Base-by-base conservation (phyloP, 164 flowering plant genomes). In the Tetrastigma voinierianum region DNA sequence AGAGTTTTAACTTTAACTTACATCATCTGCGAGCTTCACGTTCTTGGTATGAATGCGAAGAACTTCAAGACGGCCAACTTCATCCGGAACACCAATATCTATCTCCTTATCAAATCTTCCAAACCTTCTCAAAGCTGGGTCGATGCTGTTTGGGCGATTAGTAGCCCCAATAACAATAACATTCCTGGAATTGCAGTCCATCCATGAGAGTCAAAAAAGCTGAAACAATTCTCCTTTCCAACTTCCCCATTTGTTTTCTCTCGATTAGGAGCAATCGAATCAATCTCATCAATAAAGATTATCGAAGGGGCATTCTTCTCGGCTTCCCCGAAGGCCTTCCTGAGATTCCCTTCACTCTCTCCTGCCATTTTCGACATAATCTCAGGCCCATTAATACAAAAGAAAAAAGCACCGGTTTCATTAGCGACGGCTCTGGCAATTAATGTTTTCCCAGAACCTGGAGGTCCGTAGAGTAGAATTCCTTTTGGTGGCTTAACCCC, bases 301-400 rank as follows among this genome's bases (percentile, higher is more conserved):
- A 78, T 78, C 32, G 81, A 74, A 15, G 81, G 81, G 9, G 78
- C 81, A 62, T 78, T 78, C 68, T 72, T 75, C 64, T 78, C 82
- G 51, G 82, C 82, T 64, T 75, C 79, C 55, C 75, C 79, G 72
- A 78, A 78, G 9, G 82, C 82, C 43, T 78, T 78, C 70, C 82
- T 66, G 64, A 75, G 74, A 58, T 78, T 78, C 56, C 79, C 76
- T 72, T 78, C 82, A 76, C 78, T 79, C 60, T 75, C 82, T 57
- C 82, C 79, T 70, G 82, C 79, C 67, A 79, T 46, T 61, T 76
- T 79, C 18, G 82, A 79, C 82, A 79, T 79, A 55, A 79, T 76
- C 62, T 78, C 79, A 24, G 79, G 82, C 4, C 82, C 82, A 73
- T 78, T 75, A 4, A 78, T 78, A 51, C 74, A 73, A 53, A 79